Evolutionary conservation across 345 rosid species (phyloP).

Genomic region (Brassica carinata): DNA sequence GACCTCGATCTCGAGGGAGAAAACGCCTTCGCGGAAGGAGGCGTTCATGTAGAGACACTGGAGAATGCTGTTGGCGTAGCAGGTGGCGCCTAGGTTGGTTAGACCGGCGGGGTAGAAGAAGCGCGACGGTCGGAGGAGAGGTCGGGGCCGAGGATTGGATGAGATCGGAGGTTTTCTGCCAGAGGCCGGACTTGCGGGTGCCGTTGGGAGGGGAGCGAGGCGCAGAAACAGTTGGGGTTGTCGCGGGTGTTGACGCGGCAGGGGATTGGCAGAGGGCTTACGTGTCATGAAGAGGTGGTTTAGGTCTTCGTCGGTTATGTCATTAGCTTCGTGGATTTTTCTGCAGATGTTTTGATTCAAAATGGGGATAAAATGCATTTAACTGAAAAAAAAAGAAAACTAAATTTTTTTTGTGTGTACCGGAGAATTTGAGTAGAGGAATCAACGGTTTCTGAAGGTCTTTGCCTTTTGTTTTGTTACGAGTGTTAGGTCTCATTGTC

Average conservation of each 20-base stretch:
- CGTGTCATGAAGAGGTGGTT: constrained; percentile 65
- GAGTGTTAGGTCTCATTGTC: constrained; percentile 75
- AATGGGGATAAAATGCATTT: not conserved
- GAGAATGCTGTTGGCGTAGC: constrained; percentile 97
- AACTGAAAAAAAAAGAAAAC: not conserved
- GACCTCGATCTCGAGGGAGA: constrained; percentile 73
- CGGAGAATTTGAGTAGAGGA: constrained; percentile 49
- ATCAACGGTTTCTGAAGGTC: constrained; percentile 50
- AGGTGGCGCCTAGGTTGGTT: constrained; percentile 92
- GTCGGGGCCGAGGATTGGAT: constrained; percentile 70
- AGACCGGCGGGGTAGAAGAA: constrained; percentile 79
- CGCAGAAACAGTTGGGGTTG: constrained; percentile 95
- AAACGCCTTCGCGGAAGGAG: constrained; percentile 73
- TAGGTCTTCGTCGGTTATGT: constrained; percentile 61
- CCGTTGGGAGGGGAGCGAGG: constrained; percentile 81
- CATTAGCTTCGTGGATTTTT: constrained; percentile 70
- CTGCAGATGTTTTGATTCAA: constrained; percentile 40
- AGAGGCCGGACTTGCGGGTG: constrained; percentile 81
- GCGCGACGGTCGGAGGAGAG: constrained; percentile 64
- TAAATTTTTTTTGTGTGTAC: not conserved
- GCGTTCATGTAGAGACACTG: constrained; percentile 89
- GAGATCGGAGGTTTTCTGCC: constrained; percentile 85
- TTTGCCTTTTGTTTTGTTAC: constrained; percentile 71
- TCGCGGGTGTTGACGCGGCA: constrained; percentile 91
- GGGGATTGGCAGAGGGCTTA: constrained; percentile 80